phyloP scores from a whole-genome alignment of 805 yeast species.

The Wickerhamiella nectarea region DNA sequence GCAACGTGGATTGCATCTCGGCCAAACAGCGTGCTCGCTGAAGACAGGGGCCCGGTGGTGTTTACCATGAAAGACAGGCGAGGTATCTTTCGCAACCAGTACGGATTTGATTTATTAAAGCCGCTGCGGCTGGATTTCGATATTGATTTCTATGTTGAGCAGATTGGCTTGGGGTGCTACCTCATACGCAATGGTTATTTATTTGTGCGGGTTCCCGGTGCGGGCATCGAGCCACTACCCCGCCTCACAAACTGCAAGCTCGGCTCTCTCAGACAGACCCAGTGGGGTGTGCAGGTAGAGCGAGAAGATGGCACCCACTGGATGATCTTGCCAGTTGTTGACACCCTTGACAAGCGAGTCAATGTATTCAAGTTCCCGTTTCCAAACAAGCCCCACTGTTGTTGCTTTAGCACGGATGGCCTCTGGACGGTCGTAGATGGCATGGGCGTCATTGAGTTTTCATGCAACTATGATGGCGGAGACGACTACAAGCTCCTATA shows the following conservation, averaged over 20 bases:
- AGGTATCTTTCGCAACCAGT: slow-evolving; percentile 1
- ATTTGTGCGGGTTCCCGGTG: slow-evolving; percentile 3
- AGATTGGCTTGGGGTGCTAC: slow-evolving; percentile 1
- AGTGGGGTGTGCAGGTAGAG: slow-evolving; percentile 1
- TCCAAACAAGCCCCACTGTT: background rate
- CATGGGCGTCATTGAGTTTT: background rate
- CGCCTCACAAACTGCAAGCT: background rate
- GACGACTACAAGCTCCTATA: slow-evolving; percentile 1
- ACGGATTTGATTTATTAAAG: slow-evolving; percentile 4
- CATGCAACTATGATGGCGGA: slow-evolving; percentile 3
- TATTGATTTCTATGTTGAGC: background rate
- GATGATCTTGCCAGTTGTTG: slow-evolving; percentile 2
- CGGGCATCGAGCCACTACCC: background rate
- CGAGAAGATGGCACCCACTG: background rate
- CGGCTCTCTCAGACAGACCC: background rate
- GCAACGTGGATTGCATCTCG: background rate
- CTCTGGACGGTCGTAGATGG: background rate
- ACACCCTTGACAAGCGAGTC: background rate
- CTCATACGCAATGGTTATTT: slow-evolving; percentile 1
- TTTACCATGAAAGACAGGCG: background rate
- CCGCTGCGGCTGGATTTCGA: slow-evolving; percentile 5
- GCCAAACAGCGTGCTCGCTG: background rate
- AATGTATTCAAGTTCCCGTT: slow-evolving; percentile 4
- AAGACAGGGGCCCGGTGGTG: background rate
- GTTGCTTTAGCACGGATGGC: background rate